These are phyloP conservation scores for Glomus cerebriforme DNA, from an alignment of 192 early-diverging fungal genomes.

Conservation along the genomic window DNA sequence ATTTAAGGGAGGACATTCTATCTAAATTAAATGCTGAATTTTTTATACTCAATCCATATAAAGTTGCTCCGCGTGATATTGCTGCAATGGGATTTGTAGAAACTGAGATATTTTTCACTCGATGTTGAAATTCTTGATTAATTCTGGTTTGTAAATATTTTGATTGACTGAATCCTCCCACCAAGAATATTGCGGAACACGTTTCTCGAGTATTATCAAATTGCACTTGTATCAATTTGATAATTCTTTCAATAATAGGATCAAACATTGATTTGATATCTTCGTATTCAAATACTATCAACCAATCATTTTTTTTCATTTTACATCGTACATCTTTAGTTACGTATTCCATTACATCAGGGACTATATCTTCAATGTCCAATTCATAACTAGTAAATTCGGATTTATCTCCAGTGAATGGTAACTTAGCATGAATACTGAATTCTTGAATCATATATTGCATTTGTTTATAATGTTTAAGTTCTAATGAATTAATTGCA, in stretches of 20 bases:
- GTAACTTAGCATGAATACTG: neutral
- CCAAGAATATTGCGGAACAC: conserved; percentile 53
- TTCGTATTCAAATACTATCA: conserved; percentile 44
- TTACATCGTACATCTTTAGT: neutral
- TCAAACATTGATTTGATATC: conserved; percentile 56
- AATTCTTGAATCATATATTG: conserved; percentile 11
- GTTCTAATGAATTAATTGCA: neutral
- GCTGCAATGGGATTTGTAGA: conserved; percentile 52
- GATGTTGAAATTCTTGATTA: conserved; percentile 47
- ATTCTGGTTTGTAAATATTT: conserved; percentile 52
- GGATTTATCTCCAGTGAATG: neutral
- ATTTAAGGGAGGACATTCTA: too few relatives aligned
- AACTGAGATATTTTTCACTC: conserved; percentile 46
- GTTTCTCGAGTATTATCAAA: conserved; percentile 39
- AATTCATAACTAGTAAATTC: neutral
- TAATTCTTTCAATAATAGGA: conserved; percentile 54
- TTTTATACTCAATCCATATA: too few relatives aligned
- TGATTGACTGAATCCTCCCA: conserved; percentile 56
- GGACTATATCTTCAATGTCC: neutral
- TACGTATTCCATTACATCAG: neutral
- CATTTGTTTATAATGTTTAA: neutral
- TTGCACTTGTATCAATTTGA: conserved; percentile 54
- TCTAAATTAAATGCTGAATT: too few relatives aligned
- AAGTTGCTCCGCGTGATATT: conserved; percentile 52
- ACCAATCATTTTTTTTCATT: conserved; percentile 44